Base-by-base conservation (phyloP, 352 stramenopile genomes). In the Phytophthora pisi region DNA sequence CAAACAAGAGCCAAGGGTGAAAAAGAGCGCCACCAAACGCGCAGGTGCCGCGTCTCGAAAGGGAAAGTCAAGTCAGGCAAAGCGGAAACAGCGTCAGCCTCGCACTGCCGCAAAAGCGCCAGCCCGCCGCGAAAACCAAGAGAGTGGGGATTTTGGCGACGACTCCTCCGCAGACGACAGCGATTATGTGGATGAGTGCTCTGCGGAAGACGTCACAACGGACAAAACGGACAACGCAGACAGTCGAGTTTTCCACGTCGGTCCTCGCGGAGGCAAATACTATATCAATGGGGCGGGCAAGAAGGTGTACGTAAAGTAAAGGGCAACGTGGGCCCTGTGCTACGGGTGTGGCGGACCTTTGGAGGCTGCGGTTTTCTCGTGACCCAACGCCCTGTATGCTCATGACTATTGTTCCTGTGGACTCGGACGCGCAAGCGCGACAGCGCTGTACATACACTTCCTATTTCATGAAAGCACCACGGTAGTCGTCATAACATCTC, bases 241-340 rank as follows among this genome's bases (percentile, higher is more conserved):
- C 15, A 43, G 10, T 5, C 57, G 50, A 24, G 40, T 60, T 4
- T 34, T 70, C 13, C 53, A 66, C 34, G 53, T 78, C 34, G 70
- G 70, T 7, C 66, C 70, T 51, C 70, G 70, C 1, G 70, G 70
- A 61, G 70, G 70, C 7, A 74, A 66, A 51, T 78, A 78, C 28
- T 75, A 67, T 18, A 26, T 78, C 10, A 78, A 78, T 23, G 30
- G 31, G 30, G 31, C 46, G 6, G 70, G 70, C 18, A 78, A 74
- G 30, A 78, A 77, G 57, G 58, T 72, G 28, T 78, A 78, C 36
- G 57, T 64, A 13, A 71, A 75, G 38, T 71, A 61, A 67, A 24
- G 15, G 40, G 13, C 40, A 38, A 38, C 31, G 8, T 13, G 31
- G 11, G 13, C 31, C 31, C 6, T 38, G 9, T 10, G 31, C 31